Evolutionary conservation across 495 filamentous ascomycete species (phyloP), one percentile per base, ranked within the genome.

Genomic region (Podospora appendiculata): DNA sequence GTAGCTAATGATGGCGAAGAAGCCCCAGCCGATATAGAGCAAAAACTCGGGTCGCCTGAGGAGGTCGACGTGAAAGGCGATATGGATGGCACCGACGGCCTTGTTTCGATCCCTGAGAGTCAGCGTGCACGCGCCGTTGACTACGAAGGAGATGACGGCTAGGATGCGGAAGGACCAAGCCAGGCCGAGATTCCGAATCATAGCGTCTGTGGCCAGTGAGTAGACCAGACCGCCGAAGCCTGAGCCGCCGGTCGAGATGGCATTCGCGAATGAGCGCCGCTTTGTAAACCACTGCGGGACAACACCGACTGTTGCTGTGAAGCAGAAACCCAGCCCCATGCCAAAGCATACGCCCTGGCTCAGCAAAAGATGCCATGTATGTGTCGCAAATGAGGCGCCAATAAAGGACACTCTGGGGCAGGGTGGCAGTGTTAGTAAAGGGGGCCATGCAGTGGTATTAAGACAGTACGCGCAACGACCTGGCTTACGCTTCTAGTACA

Each of bases 201-300:
- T 81, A 25, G 76, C 73, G 46, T 80, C 76, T 0, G 80, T 75
- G 9, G 82, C 56, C 71, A 78, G 45, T 63, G 72, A 62, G 58
- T 81, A 86, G 4, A 79, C 73, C 16, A 94, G 62, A 0, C 89
- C 89, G 11, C 86, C 86, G 32, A 91, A 72, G 13, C 89, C 88
- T n/a, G 80, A 84, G 0, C 88, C 89, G 11, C 81, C 77, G 0
- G 87, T 78, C 2, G 83, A 78, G 48, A 90, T 82, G 3, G 86
- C 83, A 63, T 84, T 89, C 7, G 88, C 88, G 25, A 93, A 75
- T 45, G 81, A 82, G 12, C 87, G 78, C 6, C 78, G 76, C 33
- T 79, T 79, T 19, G 68, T 70, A 67, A 95, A 93, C 89, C 89
- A 93, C 58, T 93, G 87, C 3, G 87, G 80, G 1, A 86, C 74